phyloP scores from a whole-genome alignment of 2,329 filamentous ascomycete genomes.

The Aspergillus fructus region DNA sequence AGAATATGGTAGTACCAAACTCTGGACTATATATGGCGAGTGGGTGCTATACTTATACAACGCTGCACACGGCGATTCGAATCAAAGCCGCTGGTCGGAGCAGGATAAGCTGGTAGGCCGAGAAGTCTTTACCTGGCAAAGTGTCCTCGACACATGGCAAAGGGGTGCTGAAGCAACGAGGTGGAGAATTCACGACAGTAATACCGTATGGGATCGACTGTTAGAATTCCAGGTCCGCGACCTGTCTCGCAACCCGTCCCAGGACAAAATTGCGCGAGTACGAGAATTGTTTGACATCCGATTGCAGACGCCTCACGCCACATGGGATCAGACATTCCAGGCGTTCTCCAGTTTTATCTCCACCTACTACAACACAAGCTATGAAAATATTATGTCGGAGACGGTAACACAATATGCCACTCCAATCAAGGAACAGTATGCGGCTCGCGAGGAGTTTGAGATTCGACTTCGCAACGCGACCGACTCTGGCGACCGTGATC shows the following conservation, averaged over 20 bases:
- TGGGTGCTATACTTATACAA: conserved; percentile 59
- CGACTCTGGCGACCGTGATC: conserved; percentile 51
- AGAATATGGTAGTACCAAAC: conserved; percentile 59
- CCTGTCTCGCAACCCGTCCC: conserved; percentile 47
- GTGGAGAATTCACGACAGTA: conserved; percentile 61
- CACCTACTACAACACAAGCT: conserved; percentile 52
- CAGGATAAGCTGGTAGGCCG: conserved; percentile 59
- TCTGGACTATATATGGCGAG: conserved; percentile 64
- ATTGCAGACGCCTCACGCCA: conserved; percentile 58
- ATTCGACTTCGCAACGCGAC: conserved; percentile 52
- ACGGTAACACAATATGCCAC: conserved; percentile 45
- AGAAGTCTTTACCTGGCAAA: conserved; percentile 59
- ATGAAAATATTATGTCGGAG: conserved; percentile 60
- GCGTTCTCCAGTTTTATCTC: conserved; percentile 61
- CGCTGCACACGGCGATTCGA: conserved; percentile 47
- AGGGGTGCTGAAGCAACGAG: conserved; percentile 57
- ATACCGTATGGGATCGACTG: conserved; percentile 62
- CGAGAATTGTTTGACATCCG: conserved; percentile 54
- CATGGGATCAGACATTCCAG: conserved; percentile 60
- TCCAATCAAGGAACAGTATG: conserved; percentile 51
- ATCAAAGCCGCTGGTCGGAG: conserved; percentile 47
- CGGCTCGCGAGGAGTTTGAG: conserved; percentile 56
- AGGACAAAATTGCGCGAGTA: conserved; percentile 51
- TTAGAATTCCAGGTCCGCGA: conserved; percentile 56
- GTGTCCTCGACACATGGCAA: conserved; percentile 56